A percentile compares a stretch with the other conserved stretches of the same genome.
Conservation (phyloP, 257 asterid species). For the Dorcoceras hygrometricum region DNA sequence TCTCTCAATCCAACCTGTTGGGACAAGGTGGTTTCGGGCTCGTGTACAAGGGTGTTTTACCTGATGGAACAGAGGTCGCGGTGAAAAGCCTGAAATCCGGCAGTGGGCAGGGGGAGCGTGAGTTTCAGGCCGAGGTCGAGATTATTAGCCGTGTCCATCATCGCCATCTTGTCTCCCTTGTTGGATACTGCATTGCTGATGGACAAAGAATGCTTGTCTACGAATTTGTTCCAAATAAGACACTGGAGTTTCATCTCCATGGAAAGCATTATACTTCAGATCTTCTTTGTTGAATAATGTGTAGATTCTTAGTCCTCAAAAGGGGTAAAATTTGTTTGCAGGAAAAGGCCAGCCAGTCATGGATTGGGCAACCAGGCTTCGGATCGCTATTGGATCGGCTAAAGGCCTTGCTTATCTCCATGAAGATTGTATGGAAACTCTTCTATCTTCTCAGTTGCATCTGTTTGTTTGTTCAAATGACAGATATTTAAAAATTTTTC, state of each 20-base stretch:
- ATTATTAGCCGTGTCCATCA: slow-evolving; percentile 96
- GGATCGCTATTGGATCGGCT: slow-evolving; percentile 53
- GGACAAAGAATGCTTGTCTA: slow-evolving; percentile 74
- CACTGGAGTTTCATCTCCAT: slow-evolving; percentile 82
- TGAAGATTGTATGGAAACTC: slow-evolving; percentile 41
- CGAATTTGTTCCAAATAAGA: slow-evolving; percentile 73
- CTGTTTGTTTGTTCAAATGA: not conserved
- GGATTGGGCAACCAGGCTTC: slow-evolving; percentile 43
- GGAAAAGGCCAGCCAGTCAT: slow-evolving; percentile 47
- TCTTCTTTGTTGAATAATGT: not conserved
- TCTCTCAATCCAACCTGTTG: slow-evolving; percentile 59
- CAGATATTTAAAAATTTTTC: not conserved
- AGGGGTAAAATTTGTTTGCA: slow-evolving; percentile 13
- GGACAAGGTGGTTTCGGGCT: slow-evolving; percentile 95
- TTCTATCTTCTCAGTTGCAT: not conserved
- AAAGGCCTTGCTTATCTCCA: slow-evolving; percentile 53
- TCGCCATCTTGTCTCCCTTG: slow-evolving; percentile 91
- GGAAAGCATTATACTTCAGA: slow-evolving; percentile 35
- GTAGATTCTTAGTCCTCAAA: not conserved
- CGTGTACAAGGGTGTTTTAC: slow-evolving; percentile 73
- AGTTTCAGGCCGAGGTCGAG: slow-evolving; percentile 94
- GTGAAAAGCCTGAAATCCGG: slow-evolving; percentile 83
- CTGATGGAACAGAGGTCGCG: slow-evolving; percentile 60
- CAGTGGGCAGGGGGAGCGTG: slow-evolving; percentile 95
- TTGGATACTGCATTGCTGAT: slow-evolving; percentile 77